Base-by-base conservation (phyloP, 306 rosid genomes). In the Phaseolus lunatus region DNA sequence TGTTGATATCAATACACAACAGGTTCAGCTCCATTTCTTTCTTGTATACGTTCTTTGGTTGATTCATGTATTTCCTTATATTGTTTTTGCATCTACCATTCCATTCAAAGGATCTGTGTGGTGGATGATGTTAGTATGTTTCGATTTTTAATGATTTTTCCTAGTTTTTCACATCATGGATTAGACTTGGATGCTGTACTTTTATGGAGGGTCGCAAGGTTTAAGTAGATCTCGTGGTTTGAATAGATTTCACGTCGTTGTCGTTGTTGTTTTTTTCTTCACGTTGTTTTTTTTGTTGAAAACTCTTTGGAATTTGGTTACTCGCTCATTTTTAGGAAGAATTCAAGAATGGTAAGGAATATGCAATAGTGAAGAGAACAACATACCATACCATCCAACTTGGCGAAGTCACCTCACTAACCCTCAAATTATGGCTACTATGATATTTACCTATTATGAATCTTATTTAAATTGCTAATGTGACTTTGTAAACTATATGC, bases 1-100 rank as follows among this genome's bases (percentile, higher is more conserved):
- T 73, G 97, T 94, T 31, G 98, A 94, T 84, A 94, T 92, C 54
- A 94, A 94, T 80, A 94, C 98, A 1, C 98, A 94, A 77, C 98
- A 94, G 97, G 98, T 93, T 87, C 56, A 31, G 19, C 33, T 52
- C 43, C 20, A 9, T 37, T 26, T 15, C 2, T 50, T 10, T 43
- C n/a, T 5, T 22, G 15, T 10, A 20, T 13, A 22, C 14, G 1
- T 64, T 13, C 41, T 41, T 9, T 13, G 18, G 12, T 15, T 24
- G 43, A 9, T 69, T 71, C 44, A 11, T 76, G 43, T 72, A 57
- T 58, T 73, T 62, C 23, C 58, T 26, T 73, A 47, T 41, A 3
- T 49, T 73, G 69, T 67, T 61, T 73, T 13, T 68, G 18, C 16
- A 14, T 69, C 18, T 20, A 48, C 73, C 59, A 6, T 27, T 58